Evolutionary conservation across 2,329 filamentous ascomycete species (phyloP).

Genomic region (Tetracladium maxilliforme): DNA sequence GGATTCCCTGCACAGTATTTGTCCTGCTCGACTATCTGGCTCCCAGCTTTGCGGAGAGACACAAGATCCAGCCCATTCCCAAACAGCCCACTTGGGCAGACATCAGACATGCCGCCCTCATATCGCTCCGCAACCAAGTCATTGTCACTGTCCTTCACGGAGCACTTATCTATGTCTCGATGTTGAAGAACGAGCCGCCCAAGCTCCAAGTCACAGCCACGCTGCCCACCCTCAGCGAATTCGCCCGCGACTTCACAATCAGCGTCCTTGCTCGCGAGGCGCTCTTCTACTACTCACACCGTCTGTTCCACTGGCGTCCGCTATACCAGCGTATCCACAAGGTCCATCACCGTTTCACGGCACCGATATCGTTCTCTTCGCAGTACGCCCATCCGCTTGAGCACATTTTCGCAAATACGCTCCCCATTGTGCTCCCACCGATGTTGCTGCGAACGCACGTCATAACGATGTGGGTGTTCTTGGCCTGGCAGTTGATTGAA

Average conservation of each 20-base stretch:
- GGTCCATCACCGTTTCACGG: slow-evolving; percentile 37
- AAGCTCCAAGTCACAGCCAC: slow-evolving; percentile 21
- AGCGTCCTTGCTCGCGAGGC: slow-evolving; percentile 28
- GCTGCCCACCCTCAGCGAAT: slow-evolving; percentile 19
- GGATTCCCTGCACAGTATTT: slow-evolving; percentile 26
- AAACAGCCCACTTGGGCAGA: slow-evolving; percentile 30
- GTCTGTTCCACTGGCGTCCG: slow-evolving; percentile 30
- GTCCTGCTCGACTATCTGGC: slow-evolving; percentile 24
- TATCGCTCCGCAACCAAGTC: slow-evolving; percentile 32
- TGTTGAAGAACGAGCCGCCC: no score
- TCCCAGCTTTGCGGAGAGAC: slow-evolving; percentile 30
- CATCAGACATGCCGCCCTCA: slow-evolving; percentile 23
- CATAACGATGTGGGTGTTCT: slow-evolving; percentile 34
- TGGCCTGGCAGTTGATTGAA: slow-evolving; percentile 31
- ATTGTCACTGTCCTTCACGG: slow-evolving; percentile 20
- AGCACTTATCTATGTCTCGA: no score
- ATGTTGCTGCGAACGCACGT: slow-evolving; percentile 29
- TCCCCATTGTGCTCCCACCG: slow-evolving; percentile 34
- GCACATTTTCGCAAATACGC: slow-evolving; percentile 34
- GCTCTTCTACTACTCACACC: slow-evolving; percentile 40
- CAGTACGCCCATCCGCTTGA: slow-evolving; percentile 43
- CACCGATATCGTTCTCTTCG: slow-evolving; percentile 36
- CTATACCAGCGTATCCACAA: slow-evolving; percentile 38
- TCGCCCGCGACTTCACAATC: slow-evolving; percentile 24
- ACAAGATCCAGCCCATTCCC: slow-evolving; percentile 37